A percentile compares a stretch with the other conserved stretches of the same genome.
Evolutionary conservation across 108 stramenopile genomes (phyloP).

Genomic region (Phaeodactylum tricornutum): DNA sequence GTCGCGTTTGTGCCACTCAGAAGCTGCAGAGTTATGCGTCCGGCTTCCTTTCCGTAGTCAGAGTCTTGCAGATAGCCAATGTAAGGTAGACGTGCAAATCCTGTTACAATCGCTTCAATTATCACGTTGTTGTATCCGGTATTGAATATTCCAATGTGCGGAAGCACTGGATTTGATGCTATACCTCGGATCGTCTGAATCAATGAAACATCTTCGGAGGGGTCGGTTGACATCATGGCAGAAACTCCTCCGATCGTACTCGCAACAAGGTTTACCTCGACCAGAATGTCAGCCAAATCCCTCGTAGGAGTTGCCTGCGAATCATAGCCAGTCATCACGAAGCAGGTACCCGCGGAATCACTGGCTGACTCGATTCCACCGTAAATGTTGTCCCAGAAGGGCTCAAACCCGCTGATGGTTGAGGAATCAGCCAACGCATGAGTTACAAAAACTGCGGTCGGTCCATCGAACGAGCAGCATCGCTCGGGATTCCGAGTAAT

Average conservation of each 20-base stretch:
- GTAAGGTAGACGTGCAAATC: not conserved
- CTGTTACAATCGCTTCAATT: not conserved
- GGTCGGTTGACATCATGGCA: constrained; percentile 6
- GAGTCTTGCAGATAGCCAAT: not conserved
- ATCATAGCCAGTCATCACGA: constrained; percentile 2
- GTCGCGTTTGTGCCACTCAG: not conserved
- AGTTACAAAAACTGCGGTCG: not conserved
- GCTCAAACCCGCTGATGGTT: constrained; percentile 2
- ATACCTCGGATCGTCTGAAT: constrained; percentile 1
- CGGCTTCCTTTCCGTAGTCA: not conserved
- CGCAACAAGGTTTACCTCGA: not conserved
- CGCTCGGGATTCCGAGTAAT: not conserved
- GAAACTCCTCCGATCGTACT: not conserved
- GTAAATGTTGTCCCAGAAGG: constrained; percentile 5
- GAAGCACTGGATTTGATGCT: not conserved
- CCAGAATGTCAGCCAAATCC: not conserved
- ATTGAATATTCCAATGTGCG: constrained; percentile 4
- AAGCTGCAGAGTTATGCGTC: not conserved
- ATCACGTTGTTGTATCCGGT: constrained; percentile 5
- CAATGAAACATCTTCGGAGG: not conserved
- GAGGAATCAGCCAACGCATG: not conserved
- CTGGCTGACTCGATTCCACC: not conserved
- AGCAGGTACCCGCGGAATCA: not conserved
- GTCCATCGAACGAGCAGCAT: constrained; percentile 1
- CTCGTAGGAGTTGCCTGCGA: not conserved